Base-by-base conservation (phyloP, 768 basidiomycete species). In the Pleurotus giganteus region DNA sequence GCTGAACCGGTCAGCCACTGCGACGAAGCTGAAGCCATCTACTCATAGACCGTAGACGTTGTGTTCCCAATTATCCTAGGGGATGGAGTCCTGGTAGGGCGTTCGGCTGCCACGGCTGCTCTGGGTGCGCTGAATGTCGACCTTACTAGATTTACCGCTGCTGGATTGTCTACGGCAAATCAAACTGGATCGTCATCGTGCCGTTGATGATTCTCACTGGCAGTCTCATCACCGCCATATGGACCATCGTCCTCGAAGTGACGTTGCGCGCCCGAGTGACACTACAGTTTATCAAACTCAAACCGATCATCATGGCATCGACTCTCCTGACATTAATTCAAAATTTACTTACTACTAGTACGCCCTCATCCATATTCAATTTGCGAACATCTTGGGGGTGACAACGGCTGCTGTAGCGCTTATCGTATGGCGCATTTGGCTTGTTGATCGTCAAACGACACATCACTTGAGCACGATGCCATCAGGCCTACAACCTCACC, bases 391-490 rank as follows among this genome's bases (percentile, higher is more conserved):
- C n/a, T n/a, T n/a, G n/a, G n/a, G n/a, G n/a, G n/a, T n/a, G n/a
- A n/a, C 39, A 7, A 41, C 8, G n/a, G 13, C 9, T 41, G 7
- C 34, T 15, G 8, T 31, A 55, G 59, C 34, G 21, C 23, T 60
- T 26, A 53, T 60, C 39, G 47, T 60, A n/a, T 57, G 47, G 21
- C 53, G 45, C n/a, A 60, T 60, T n/a, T 34, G 59, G 43, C 36
- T 19, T 5, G 58, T 59, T 5, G 58, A 59, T 36, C 47, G 26
- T 12, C 6, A 57, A 21, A 59, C 28, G 13, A 23, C 41, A 6
- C 34, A 39, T 7, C 56, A 45, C 43, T 36, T 46, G 23, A 43
- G 36, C 13, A 53, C 44, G 13, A 47, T 7, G 39, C 12, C 53
- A 36, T 21, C 34, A 46, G 34, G 17, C 34, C 36, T 3, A 42